A percentile compares a stretch with the other conserved stretches of the same genome.
Evolutionary conservation across 495 filamentous ascomycete species (phyloP).

Genomic region (Aspergillus carlsbadensis): DNA sequence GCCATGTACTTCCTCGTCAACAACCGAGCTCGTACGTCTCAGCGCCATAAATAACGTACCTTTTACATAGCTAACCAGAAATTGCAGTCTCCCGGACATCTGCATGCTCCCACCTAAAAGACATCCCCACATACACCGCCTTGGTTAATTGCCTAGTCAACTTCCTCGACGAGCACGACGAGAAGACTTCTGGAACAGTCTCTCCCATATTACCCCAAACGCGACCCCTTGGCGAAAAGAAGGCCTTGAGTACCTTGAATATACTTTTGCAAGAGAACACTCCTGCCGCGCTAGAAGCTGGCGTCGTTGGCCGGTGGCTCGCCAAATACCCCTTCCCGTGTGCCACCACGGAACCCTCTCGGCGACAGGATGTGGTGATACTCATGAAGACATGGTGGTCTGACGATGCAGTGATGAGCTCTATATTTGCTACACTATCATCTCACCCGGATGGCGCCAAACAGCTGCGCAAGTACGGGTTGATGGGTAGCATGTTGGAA

Average conservation of each 20-base stretch:
- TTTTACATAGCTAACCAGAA: slow-evolving; percentile 12
- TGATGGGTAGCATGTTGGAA: slow-evolving; percentile 45
- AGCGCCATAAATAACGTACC: neutral
- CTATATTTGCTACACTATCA: slow-evolving; percentile 38
- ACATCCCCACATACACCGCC: slow-evolving; percentile 39
- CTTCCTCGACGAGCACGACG: slow-evolving; percentile 43
- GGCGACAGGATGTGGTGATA: slow-evolving; percentile 40
- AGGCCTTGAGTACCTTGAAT: slow-evolving; percentile 39
- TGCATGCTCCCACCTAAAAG: slow-evolving; percentile 38
- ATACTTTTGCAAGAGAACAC: slow-evolving; percentile 39
- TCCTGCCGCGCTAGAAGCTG: slow-evolving; percentile 40
- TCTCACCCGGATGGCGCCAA: slow-evolving; percentile 33
- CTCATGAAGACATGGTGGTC: slow-evolving; percentile 49
- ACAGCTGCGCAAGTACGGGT: slow-evolving; percentile 44
- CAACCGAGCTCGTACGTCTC: slow-evolving; percentile 39
- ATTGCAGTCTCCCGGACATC: slow-evolving; percentile 38
- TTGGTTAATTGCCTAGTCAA: slow-evolving; percentile 49
- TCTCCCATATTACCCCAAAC: slow-evolving; percentile 47
- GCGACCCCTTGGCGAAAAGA: slow-evolving; percentile 43
- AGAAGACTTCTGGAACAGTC: slow-evolving; percentile 34
- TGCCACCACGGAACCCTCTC: slow-evolving; percentile 32
- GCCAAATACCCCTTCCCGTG: slow-evolving; percentile 51
- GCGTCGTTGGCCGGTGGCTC: slow-evolving; percentile 49
- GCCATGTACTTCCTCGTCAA: slow-evolving; percentile 46
- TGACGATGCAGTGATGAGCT: slow-evolving; percentile 46